Base-by-base conservation (phyloP, 2,329 filamentous ascomycete species). In the Fusarium drepaniforme region DNA sequence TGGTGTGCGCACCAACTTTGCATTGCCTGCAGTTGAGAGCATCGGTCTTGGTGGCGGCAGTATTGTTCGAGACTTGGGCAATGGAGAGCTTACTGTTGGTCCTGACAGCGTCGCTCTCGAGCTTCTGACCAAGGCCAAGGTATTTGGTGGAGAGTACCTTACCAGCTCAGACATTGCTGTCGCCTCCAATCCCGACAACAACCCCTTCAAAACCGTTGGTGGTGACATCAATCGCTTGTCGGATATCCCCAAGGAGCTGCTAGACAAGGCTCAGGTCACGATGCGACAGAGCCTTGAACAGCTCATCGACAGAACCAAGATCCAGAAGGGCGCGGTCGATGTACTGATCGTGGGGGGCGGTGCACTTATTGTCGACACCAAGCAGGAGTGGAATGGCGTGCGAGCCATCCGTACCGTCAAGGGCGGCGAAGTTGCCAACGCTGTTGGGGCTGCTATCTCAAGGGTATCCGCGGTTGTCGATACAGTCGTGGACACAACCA, bases 11-110 rank as follows among this genome's bases (percentile, higher is more conserved):
- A 69, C 68, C 12, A 75, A 75, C 5, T 75, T 70, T 25, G 60
- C 67, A 3, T 37, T 74, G 51, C 72, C 73, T 8, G 64, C 66
- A 12, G 28, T 75, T 0, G 56, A 72, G 8, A 70, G 66, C 3
- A 67, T 75, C 25, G 73, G 73, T 0, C 30, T 75, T 79, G 86
- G 86, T 12, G 86, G 61, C 12, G 61, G 61, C 0, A 56, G 46
- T n/a, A 64, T 64, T 30, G 61, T 42, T 9, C 35, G 61, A 30
- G 46, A 51, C 12, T 37, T 56, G 4, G 53, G 21, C 21, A 28
- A 13, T n/a, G 61, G 46, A 2, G 53, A 57, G 11, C 16, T 64
- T 21, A 64, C 25, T 8, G 25, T 64, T 38, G 61, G 61, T 2
- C 61, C 61, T 33, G 61, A 42, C 15, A 64, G 46, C 35, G 61